phyloP scores from a whole-genome alignment of 2,329 filamentous ascomycete species.

The Colletotrichum chrysophilum region DNA sequence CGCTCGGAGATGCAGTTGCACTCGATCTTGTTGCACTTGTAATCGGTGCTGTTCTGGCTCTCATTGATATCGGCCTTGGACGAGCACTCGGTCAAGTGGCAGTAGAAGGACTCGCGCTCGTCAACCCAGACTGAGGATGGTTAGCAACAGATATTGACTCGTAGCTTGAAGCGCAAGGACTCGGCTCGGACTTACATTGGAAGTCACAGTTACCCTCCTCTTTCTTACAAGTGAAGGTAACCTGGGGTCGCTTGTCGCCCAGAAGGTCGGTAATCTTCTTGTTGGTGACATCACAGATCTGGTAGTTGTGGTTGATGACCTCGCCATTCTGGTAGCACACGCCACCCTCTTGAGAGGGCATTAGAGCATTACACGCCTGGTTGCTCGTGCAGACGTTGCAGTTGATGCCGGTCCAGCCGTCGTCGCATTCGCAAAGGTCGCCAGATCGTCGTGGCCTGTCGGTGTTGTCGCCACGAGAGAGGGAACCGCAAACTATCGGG shows the following conservation, averaged over 20 bases:
- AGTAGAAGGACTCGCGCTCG: constrained; percentile 94
- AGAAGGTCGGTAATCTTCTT: constrained; percentile 88
- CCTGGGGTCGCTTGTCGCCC: constrained; percentile 84
- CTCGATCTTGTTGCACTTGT: constrained; percentile 82
- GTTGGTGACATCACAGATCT: constrained; percentile 98
- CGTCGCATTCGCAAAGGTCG: constrained; percentile 78
- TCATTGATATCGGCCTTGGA: constrained; percentile 73
- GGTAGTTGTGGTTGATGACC: constrained; percentile 92
- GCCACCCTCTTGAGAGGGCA: constrained; percentile 81
- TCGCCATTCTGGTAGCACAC: constrained; percentile 93
- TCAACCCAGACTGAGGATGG: constrained; percentile 87
- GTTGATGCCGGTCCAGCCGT: constrained; percentile 96
- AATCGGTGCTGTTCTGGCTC: constrained; percentile 79
- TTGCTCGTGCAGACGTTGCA: constrained; percentile 93
- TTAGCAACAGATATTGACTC: background rate
- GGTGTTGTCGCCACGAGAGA: constrained; percentile 81
- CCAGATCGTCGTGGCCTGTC: constrained; percentile 78
- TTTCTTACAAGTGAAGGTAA: constrained; percentile 89
- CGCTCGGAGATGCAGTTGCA: constrained; percentile 89
- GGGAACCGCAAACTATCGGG: constrained; percentile 77
- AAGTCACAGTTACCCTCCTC: constrained; percentile 85
- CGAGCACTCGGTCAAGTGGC: constrained; percentile 80
- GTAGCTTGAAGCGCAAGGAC: background rate
- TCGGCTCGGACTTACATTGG: constrained; percentile 69
- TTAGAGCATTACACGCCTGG: constrained; percentile 84